A percentile compares a stretch with the other conserved stretches of the same genome.
phyloP scores from a whole-genome alignment of 345 rosid species.

The Ceriops decandra region DNA sequence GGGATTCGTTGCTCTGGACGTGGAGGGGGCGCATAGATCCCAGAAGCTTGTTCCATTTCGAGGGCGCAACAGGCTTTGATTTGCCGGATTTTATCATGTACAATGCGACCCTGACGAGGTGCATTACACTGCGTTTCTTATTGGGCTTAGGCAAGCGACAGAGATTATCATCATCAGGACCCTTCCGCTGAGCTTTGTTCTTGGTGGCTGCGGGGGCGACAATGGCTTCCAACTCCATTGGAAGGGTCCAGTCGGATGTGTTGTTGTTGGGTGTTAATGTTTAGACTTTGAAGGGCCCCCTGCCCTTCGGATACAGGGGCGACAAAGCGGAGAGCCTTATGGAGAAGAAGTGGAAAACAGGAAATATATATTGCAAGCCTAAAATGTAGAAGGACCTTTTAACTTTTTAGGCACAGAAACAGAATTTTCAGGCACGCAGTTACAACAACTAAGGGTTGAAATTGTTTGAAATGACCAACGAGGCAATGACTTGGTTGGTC shows the following conservation, averaged over 20 bases:
- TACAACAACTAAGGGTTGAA: too few species aligned
- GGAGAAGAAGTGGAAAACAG: too few species aligned
- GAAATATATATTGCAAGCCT: too few species aligned
- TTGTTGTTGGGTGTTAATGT: neutral
- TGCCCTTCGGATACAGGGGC: too few species aligned
- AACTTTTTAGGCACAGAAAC: too few species aligned
- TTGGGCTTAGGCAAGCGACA: slow-evolving; percentile 19
- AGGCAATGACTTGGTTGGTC: too few species aligned
- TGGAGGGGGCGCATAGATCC: slow-evolving; percentile 50
- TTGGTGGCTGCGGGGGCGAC: slow-evolving; percentile 4
- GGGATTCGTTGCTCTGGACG: slow-evolving; percentile 29
- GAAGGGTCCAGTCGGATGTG: neutral
- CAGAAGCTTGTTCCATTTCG: slow-evolving; percentile 40
- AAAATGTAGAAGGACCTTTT: too few species aligned
- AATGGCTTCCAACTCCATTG: neutral
- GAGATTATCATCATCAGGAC: neutral
- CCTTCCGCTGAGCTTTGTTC: neutral
- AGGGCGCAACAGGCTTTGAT: slow-evolving; percentile 29
- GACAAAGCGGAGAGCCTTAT: too few species aligned
- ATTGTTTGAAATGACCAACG: too few species aligned
- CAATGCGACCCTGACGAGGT: slow-evolving; percentile 41
- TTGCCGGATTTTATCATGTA: slow-evolving; percentile 35
- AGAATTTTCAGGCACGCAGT: too few species aligned
- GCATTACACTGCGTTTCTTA: slow-evolving; percentile 34
- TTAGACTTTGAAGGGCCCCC: too few species aligned